Percentiles rank a stretch among this genome's conserved stretches.
Evolutionary conservation across 1,284 basidiomycete genomes (phyloP).

Genomic region (Takashimella tepidaria): DNA sequence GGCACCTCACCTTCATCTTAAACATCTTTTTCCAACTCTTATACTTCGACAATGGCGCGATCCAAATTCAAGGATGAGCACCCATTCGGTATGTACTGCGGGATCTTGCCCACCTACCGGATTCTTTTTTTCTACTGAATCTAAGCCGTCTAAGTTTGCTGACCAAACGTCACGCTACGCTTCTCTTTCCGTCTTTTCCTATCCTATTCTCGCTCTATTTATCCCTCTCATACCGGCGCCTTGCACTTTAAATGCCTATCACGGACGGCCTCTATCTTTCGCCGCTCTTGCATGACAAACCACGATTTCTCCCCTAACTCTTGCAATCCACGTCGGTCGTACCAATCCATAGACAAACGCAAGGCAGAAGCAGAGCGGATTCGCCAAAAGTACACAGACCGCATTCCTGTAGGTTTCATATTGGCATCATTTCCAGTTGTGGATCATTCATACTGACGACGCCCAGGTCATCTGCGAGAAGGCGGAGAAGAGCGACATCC

Average conservation of each 20-base stretch:
- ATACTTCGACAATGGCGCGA: conserved; percentile 59
- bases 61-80: conserved; percentile 99
- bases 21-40: neutral
- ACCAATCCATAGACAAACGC: conserved; percentile 72
- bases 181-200: neutral
- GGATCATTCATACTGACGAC: neutral
- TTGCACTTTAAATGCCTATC: no score
- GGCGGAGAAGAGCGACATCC: conserved; percentile 97
- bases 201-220: neutral
- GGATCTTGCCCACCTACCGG: no score
- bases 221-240: no score
- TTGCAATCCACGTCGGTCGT: neutral
- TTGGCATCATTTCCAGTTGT: neutral
- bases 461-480: conserved; percentile 97
- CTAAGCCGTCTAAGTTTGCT: no score
- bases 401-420: conserved; percentile 75
- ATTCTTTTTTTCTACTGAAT: no score
- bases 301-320: neutral
- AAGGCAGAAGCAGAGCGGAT: conserved; percentile 93
- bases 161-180: conserved; percentile 3
- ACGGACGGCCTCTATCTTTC: no score
- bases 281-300: neutral
- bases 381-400: conserved; percentile 95
- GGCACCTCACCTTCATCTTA: neutral
- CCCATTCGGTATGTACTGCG: conserved; percentile 72